A percentile compares a stretch with the other conserved stretches of the same genome.
These are phyloP conservation scores for Punica granatum DNA, from an alignment of 345 rosid genomes.

Conservation along the genomic window DNA sequence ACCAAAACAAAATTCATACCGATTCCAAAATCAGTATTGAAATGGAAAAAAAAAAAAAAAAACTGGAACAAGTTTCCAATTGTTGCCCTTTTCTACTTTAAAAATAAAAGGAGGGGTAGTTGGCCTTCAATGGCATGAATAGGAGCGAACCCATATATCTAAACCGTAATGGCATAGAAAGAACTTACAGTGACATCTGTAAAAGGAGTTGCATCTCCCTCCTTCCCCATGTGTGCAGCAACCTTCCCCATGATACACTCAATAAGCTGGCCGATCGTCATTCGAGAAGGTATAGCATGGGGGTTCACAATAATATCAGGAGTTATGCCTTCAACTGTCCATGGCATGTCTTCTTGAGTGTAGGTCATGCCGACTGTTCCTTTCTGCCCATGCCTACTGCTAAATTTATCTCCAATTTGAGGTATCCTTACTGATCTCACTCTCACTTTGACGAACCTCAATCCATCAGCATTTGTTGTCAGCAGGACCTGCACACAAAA, in stretches of 20 bases:
- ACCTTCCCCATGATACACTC: slow-evolving; percentile 99
- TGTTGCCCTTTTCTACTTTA: not conserved
- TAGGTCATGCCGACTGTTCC: slow-evolving; percentile 99
- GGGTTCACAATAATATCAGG: slow-evolving; percentile 96
- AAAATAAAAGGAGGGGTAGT: not conserved
- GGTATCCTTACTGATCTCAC: slow-evolving; percentile 95
- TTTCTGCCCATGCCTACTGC: slow-evolving; percentile 99
- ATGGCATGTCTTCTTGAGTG: slow-evolving; percentile 99
- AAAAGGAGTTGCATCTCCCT: slow-evolving; percentile 98
- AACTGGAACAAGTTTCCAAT: not conserved
- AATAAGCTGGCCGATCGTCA: slow-evolving; percentile 98
- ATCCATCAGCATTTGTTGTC: slow-evolving; percentile 97
- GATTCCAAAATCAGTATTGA: not conserved
- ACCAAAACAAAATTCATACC: not conserved
- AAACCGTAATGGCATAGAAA: not conserved
- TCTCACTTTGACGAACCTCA: slow-evolving; percentile 97
- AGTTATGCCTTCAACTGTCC: slow-evolving; percentile 93
- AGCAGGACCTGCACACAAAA: slow-evolving; percentile 57
- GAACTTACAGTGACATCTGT: slow-evolving; percentile 91
- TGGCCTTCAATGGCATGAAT: not conserved
- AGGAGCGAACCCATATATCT: not conserved
- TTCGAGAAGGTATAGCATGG: slow-evolving; percentile 98
- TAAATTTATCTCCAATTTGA: slow-evolving; percentile 96
- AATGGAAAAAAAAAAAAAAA: not conserved
- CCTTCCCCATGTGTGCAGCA: slow-evolving; percentile 99